phyloP scores from a whole-genome alignment of 2,329 filamentous ascomycete species.

The Harringtonia lauricola region DNA sequence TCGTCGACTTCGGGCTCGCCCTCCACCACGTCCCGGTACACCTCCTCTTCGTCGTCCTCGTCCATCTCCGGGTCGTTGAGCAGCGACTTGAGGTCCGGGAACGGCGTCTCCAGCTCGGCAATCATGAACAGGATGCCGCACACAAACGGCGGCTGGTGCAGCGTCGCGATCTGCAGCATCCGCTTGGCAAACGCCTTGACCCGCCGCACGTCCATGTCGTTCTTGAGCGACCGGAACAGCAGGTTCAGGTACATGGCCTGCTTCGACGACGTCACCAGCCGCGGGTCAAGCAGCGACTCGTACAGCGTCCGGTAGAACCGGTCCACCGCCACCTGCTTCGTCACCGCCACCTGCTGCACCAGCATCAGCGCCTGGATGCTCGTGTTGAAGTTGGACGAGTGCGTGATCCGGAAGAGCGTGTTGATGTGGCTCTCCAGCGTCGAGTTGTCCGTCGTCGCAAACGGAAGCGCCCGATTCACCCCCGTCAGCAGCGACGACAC shows the following conservation, averaged over 20 bases:
- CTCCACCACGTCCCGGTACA: conserved; percentile 35
- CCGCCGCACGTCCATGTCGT: conserved; percentile 78
- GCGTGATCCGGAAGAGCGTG: conserved; percentile 89
- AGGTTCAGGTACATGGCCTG: conserved; percentile 92
- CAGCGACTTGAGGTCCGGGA: conserved; percentile 70
- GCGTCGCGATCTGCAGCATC: conserved; percentile 71
- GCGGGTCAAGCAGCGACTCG: conserved; percentile 85
- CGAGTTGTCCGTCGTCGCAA: conserved; percentile 69
- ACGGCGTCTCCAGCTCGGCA: conserved; percentile 65
- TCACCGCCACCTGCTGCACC: conserved; percentile 80
- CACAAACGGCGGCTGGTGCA: conserved; percentile 88
- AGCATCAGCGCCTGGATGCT: conserved; percentile 91
- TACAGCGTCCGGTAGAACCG: conserved; percentile 93
- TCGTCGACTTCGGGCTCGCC: conserved; percentile 42
- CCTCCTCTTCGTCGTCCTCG: conserved; percentile 61
- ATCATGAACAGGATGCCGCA: conserved; percentile 89
- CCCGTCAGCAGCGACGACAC: conserved; percentile 86
- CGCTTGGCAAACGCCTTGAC: conserved; percentile 96
- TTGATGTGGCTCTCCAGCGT: conserved; percentile 82
- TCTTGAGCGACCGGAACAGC: conserved; percentile 76
- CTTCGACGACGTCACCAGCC: conserved; percentile 82
- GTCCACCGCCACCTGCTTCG: conserved; percentile 73
- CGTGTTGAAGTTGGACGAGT: conserved; percentile 98
- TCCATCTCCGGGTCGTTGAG: conserved; percentile 70
- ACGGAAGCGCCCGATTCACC: conserved; percentile 92